Base-by-base conservation (phyloP, 2,329 filamentous ascomycete species). In the Botrytis fragariae region DNA sequence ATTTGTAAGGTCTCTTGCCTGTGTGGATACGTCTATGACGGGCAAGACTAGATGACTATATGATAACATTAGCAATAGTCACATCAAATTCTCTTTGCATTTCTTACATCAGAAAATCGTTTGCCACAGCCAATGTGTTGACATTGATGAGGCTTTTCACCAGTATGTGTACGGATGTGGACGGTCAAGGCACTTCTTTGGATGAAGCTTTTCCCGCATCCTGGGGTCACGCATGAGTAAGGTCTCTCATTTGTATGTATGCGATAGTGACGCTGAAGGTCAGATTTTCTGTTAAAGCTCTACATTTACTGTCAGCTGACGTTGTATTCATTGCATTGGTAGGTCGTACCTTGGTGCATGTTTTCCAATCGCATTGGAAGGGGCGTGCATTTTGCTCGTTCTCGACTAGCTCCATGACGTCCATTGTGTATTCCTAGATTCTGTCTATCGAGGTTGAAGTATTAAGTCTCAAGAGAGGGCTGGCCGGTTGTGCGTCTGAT, bases 231-330 rank as follows among this genome's bases (percentile, higher is more conserved):
- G 82, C 90, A 92, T 44, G 86, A 85, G 80, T 91, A 92, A 16
- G 90, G 90, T 32, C 90, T 84, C 81, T 92, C 90, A 79, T 92
- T 92, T 71, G 90, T 92, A 82, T 92, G 90, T 79, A 92, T 92
- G 75, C 90, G 87, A 79, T 91, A 91, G 79, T 92, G 90, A 79
- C 90, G 86, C 79, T 91, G 89, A 74, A 92, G 83, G 78, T 92
- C 90, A 29, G 90, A 92, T 81, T 92, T 92, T 78, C 90, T 86
- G 82, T 92, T 92, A 84, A 92, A 92, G 82, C 88, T 90, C 90
- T 92, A 77, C 22, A 39, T 22, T 59, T 20, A 54, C 45, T 45
- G 69, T 77, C 62, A 75, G 74, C 44, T 71, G 42, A 63, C 29
- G 39, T 63, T 64, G 60, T 37, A 39, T 44, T 45, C 22, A 57